Evolutionary conservation across 306 rosid genomes (phyloP).

Genomic region (Boehmeria nivea): DNA sequence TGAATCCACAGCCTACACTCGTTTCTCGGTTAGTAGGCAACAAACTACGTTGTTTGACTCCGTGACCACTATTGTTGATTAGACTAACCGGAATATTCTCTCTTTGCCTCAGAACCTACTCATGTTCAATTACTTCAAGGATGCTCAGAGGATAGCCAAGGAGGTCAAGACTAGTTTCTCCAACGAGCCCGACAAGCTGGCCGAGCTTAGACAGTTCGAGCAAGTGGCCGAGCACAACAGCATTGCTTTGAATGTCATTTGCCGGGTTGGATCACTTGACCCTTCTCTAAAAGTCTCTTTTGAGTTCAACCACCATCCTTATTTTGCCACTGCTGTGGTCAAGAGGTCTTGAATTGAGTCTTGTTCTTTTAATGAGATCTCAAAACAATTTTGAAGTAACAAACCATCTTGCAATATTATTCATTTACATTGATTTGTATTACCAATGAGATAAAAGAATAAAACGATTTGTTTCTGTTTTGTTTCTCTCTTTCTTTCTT

Average conservation of each 20-base stretch:
- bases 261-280: conserved; percentile 58
- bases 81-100: conserved; percentile 11
- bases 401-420: conserved; percentile 18
- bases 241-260: conserved; percentile 66
- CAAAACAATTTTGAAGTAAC: conserved; percentile 44
- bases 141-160: conserved; percentile 81
- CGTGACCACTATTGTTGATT: neutral
- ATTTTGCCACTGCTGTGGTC: conserved; percentile 74
- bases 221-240: conserved; percentile 94
- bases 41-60: neutral
- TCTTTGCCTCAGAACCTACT: conserved; percentile 47
- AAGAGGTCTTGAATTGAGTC: conserved; percentile 70
- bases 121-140: conserved; percentile 77
- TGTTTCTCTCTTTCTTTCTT: too few relatives aligned
- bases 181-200: conserved; percentile 62
- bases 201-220: conserved; percentile 72
- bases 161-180: conserved; percentile 66
- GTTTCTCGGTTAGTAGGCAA: conserved; percentile 57
- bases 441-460: conserved; percentile 23
- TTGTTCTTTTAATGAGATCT: conserved; percentile 10
- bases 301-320: conserved; percentile 77
- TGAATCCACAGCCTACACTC: conserved; percentile 47
- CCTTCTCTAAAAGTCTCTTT: conserved; percentile 73
- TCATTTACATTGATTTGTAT: conserved; percentile 40
- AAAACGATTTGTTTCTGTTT: too few relatives aligned